These are phyloP conservation scores for Vanilla planifolia DNA, from an alignment of 106 monocot genomes.

Conservation along the genomic window DNA sequence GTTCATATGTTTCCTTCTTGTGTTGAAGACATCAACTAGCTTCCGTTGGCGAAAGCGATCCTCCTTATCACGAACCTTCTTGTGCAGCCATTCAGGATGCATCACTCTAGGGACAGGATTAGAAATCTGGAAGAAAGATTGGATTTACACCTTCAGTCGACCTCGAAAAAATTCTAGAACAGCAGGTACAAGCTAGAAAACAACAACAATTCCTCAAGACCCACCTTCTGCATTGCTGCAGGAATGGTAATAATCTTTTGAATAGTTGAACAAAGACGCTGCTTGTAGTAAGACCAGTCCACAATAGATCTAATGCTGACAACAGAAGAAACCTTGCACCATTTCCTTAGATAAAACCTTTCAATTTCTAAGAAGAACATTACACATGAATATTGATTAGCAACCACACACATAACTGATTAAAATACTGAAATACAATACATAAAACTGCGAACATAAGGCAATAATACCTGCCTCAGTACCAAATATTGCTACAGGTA, in stretches of 20 bases:
- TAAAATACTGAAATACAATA: not conserved
- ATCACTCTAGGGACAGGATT: conserved; percentile 94
- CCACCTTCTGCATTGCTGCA: conserved; percentile 99
- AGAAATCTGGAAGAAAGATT: conserved; percentile 47
- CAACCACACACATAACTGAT: not conserved
- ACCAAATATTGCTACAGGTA: conserved; percentile 96
- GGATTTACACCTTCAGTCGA: not conserved
- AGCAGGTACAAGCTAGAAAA: not conserved
- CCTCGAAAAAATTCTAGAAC: conserved; percentile 1
- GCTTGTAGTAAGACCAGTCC: conserved; percentile 98
- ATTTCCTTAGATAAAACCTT: conserved; percentile 78
- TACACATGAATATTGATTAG: not conserved
- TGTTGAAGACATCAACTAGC: conserved; percentile 62
- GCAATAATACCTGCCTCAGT: conserved; percentile 58
- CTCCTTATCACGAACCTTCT: conserved; percentile 90
- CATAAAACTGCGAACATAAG: too few relatives aligned
- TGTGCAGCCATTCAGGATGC: conserved; percentile 98
- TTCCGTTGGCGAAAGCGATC: conserved; percentile 84
- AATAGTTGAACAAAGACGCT: conserved; percentile 83
- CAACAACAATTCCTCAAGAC: not conserved
- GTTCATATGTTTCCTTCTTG: conserved; percentile 20
- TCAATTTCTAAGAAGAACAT: conserved; percentile 45
- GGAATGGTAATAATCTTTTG: conserved; percentile 99
- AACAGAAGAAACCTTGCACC: conserved; percentile 88
- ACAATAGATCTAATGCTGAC: conserved; percentile 71